Conservation (phyloP, 441 rosid species). For the Melastoma candidum region DNA sequence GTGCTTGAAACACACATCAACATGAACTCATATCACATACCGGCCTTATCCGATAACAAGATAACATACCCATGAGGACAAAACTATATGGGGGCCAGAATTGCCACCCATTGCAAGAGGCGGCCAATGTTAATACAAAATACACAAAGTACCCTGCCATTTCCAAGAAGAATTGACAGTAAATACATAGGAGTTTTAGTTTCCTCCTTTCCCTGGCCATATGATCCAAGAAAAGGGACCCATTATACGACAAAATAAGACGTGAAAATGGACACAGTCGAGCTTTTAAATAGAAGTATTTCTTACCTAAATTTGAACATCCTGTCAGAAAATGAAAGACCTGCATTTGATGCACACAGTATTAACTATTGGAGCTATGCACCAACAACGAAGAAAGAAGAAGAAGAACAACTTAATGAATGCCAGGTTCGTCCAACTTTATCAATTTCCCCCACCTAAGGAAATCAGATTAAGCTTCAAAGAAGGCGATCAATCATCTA, state of each 20-base stretch:
- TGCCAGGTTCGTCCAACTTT: neutral
- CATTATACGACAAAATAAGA: too few species aligned
- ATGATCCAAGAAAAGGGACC: neutral
- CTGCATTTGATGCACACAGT: constrained; percentile 29
- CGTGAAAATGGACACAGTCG: neutral
- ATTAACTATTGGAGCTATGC: constrained; percentile 13
- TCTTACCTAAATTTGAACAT: constrained; percentile 46
- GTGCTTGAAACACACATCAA: constrained; percentile 2
- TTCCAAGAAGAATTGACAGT: neutral
- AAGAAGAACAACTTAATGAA: neutral
- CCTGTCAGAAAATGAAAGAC: constrained; percentile 60
- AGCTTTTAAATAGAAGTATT: constrained; percentile 1
- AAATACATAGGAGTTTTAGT: neutral
- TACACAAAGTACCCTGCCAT: constrained; percentile 13
- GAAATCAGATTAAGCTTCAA: neutral
- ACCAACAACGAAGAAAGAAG: constrained; percentile 2
- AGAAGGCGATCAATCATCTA: too few species aligned
- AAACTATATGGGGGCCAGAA: constrained; percentile 15
- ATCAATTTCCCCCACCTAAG: neutral
- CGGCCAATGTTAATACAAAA: constrained; percentile 11
- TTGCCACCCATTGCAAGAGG: constrained; percentile 16
- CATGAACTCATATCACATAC: neutral
- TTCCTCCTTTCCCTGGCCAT: neutral
- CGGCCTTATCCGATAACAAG: constrained; percentile 6
- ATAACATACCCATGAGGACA: constrained; percentile 38